Base-by-base conservation (phyloP, 352 stramenopile species). In the Paralagenidium karlingii region DNA sequence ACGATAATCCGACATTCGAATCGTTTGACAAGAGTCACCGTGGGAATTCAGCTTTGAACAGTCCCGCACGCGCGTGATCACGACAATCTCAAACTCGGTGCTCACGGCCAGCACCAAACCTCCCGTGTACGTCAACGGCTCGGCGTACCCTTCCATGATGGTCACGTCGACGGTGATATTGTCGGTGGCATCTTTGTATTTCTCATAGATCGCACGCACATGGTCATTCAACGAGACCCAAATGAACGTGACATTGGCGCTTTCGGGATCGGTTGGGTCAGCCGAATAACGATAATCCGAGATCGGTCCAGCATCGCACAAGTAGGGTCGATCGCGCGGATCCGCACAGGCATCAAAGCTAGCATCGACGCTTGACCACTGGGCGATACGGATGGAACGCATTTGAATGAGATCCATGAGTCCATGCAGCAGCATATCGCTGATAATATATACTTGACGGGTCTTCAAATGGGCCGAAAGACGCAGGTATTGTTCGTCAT, bases 361-460 rank as follows among this genome's bases (percentile, higher is more conserved):
- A 10, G 43, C 60, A n/a, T n/a, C n/a, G n/a, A n/a, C n/a, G n/a
- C n/a, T n/a, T n/a, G n/a, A n/a, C n/a, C n/a, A n/a, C n/a, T n/a
- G n/a, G n/a, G n/a, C n/a, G n/a, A n/a, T n/a, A n/a, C n/a, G n/a
- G n/a, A n/a, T n/a, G n/a, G n/a, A n/a, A n/a, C n/a, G n/a, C n/a
- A n/a, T n/a, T n/a, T n/a, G n/a, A n/a, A n/a, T n/a, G n/a, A n/a
- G n/a, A n/a, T n/a, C n/a, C n/a, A n/a, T n/a, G n/a, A n/a, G n/a
- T 60, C 60, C 71, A 21, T 63, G 56, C 22, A 53, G 64, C 46
- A 76, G 61, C 47, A 69, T 76, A 32, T 76, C 60, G 21, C 71
- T 58, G 29, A 76, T 47, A 21, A 76, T 49, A 28, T 76, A 62
- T n/a, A 67, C 63, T 58, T 57, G 71, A 19, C 63, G 63, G 33